Percentiles rank a stretch among this genome's conserved stretches.
These are phyloP conservation scores for Russula sp. DNA, from an alignment of 768 basidiomycete genomes.

Conservation along the genomic window DNA sequence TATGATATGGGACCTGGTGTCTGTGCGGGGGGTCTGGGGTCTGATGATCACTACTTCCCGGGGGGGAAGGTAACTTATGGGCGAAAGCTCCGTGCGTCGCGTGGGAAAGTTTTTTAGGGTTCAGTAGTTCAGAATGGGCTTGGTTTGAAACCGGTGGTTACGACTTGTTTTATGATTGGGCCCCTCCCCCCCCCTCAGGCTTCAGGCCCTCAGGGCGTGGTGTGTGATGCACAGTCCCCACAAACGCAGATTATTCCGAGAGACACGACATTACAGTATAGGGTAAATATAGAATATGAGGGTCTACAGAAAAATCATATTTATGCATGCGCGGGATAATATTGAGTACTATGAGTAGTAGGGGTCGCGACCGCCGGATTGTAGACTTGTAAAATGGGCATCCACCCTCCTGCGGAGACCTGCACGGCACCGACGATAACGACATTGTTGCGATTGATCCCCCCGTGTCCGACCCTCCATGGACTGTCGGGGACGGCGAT, in stretches of 20 bases:
- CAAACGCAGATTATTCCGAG: not conserved
- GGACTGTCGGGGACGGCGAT: not conserved
- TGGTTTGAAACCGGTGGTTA: too few relatives aligned
- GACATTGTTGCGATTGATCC: conserved; percentile 17
- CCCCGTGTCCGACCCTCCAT: conserved; percentile 11
- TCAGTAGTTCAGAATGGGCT: not conserved
- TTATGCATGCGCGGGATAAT: conserved; percentile 3
- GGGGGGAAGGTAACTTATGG: not conserved
- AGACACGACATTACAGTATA: conserved; percentile 9
- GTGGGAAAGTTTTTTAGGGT: conserved; percentile 2
- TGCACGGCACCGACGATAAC: conserved; percentile 24
- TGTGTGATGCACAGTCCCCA: too few relatives aligned
- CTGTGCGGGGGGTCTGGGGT: not conserved
- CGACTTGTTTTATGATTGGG: too few relatives aligned
- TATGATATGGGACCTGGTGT: not conserved
- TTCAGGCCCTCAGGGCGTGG: too few relatives aligned
- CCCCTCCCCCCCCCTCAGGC: too few relatives aligned
- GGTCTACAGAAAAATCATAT: not conserved
- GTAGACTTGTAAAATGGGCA: conserved; percentile 25
- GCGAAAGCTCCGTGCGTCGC: conserved; percentile 4
- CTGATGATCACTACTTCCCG: not conserved
- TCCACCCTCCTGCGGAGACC: conserved; percentile 27
- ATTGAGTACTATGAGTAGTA: not conserved
- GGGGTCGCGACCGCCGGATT: not conserved
- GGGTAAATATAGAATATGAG: not conserved